Conservation (phyloP, 2,329 filamentous ascomycete species). For the Onygenales sp. region DNA sequence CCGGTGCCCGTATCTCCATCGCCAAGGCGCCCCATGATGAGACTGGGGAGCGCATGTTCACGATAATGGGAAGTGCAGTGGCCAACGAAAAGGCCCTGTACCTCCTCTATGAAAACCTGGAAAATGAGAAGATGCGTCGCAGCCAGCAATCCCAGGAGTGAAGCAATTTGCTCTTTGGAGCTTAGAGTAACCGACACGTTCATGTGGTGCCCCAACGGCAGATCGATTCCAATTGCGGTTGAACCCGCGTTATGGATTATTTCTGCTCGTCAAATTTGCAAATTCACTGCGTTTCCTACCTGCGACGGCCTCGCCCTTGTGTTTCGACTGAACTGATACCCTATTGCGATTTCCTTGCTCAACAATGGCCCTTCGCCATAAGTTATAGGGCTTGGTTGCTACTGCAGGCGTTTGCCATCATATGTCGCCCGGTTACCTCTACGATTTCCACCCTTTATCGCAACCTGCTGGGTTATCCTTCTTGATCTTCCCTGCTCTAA, state of each 20-base stretch:
- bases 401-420: not conserved
- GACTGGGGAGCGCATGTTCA: slow-evolving; percentile 98
- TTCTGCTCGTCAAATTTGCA: not conserved
- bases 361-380: not conserved
- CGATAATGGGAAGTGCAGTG: slow-evolving; percentile 89
- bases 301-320: not conserved
- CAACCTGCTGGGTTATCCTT: slow-evolving; percentile 4
- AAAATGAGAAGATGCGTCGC: slow-evolving; percentile 97
- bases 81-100: slow-evolving; percentile 95
- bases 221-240: not conserved
- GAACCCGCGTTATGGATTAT: not conserved
- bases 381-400: not conserved
- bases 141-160: slow-evolving; percentile 63
- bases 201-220: not conserved
- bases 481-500: slow-evolving; percentile 12
- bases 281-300: not conserved
- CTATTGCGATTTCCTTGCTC: not conserved
- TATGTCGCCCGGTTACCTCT: not conserved
- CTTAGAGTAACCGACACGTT: not conserved
- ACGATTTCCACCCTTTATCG: slow-evolving; percentile 5
- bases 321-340: not conserved
- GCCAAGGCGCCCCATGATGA: slow-evolving; percentile 96
- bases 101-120: slow-evolving; percentile 94
- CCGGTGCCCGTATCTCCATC: slow-evolving; percentile 93
- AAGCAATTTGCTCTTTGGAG: slow-evolving; percentile 10